Evolutionary conservation across 2,329 filamentous ascomycete species (phyloP).

Genomic region (Nothophoma quercina): DNA sequence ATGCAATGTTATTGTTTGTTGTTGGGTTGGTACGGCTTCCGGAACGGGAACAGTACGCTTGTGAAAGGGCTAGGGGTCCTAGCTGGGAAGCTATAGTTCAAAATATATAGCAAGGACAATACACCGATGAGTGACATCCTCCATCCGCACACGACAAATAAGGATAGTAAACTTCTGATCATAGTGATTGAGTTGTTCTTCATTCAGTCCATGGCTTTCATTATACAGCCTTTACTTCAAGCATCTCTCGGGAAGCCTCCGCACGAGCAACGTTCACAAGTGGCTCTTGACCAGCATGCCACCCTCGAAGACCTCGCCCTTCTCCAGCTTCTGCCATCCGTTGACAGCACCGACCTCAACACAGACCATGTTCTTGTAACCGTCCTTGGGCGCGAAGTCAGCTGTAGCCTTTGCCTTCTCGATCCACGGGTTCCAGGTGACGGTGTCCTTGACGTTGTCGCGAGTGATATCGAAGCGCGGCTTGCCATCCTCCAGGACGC

Average conservation of each 20-base stretch:
- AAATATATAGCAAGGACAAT: background rate
- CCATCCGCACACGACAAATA: background rate
- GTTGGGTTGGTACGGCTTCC: constrained; percentile 23
- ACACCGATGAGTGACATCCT: background rate
- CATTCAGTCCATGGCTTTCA: constrained; percentile 2
- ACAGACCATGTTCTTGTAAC: constrained; percentile 92
- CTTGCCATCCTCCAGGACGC: constrained; percentile 69
- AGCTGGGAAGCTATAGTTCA: constrained; percentile 4
- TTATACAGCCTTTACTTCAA: constrained; percentile 8
- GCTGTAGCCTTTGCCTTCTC: constrained; percentile 82
- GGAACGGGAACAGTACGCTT: constrained; percentile 22
- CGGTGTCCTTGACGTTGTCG: constrained; percentile 85
- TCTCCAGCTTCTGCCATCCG: constrained; percentile 84
- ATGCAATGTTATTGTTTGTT: constrained; percentile 33
- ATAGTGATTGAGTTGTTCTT: background rate
- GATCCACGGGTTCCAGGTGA: constrained; percentile 97
- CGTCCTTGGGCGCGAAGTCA: constrained; percentile 89
- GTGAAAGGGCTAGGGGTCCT: constrained; percentile 26
- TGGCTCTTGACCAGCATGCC: constrained; percentile 64
- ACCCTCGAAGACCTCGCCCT: constrained; percentile 73
- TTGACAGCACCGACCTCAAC: constrained; percentile 88
- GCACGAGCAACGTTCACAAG: constrained; percentile 24
- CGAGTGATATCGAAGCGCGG: constrained; percentile 76
- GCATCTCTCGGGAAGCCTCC: background rate
- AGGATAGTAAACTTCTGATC: background rate